A percentile compares a stretch with the other conserved stretches of the same genome.
phyloP scores from a whole-genome alignment of 139 green algal genomes.

The Volvox reticuliferus region DNA sequence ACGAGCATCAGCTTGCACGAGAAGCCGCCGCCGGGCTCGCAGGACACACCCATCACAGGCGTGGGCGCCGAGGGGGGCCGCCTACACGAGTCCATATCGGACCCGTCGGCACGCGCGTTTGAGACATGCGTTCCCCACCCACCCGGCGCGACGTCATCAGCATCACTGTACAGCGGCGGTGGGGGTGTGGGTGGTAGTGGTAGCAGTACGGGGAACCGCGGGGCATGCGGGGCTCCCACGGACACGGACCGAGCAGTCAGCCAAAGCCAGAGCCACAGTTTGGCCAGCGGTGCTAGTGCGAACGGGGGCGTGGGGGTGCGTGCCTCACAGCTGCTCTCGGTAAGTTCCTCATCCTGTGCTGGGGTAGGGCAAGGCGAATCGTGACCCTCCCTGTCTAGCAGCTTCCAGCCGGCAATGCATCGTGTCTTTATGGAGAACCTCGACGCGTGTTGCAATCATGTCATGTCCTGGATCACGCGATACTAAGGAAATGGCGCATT shows the following conservation, averaged over 20 bases:
- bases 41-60: background rate
- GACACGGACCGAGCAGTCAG: background rate
- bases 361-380: too few species aligned
- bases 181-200: background rate
- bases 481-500: too few species aligned
- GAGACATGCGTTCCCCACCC: background rate
- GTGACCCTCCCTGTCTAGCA: too few species aligned
- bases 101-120: slow-evolving; percentile 11
- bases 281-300: background rate
- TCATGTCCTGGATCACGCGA: too few species aligned
- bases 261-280: background rate
- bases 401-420: too few species aligned
- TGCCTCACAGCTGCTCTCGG: too few species aligned
- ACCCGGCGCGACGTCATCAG: background rate
- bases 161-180: background rate
- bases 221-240: background rate
- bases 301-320: background rate
- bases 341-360: too few species aligned
- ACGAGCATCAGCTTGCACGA: slow-evolving; percentile 2
- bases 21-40: background rate
- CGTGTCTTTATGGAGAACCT: too few species aligned
- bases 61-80: background rate
- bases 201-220: background rate
- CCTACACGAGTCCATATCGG: slow-evolving; percentile 39
- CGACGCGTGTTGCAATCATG: too few species aligned